Evolutionary conservation across 306 rosid species (phyloP).

Genomic region (Ziziphus jujuba): DNA sequence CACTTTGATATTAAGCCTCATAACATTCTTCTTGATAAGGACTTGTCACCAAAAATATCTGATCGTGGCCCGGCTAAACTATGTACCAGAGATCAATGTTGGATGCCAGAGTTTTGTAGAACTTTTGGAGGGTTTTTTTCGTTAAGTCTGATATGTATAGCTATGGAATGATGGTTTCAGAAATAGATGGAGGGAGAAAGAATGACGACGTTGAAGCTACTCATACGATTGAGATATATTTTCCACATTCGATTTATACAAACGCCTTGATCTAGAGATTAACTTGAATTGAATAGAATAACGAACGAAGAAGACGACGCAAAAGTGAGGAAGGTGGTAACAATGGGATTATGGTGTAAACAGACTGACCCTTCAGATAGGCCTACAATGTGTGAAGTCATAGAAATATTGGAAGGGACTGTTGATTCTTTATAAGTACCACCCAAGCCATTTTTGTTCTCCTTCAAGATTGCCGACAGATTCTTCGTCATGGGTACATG

Average conservation of each 20-base stretch:
- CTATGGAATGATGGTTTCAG: no score
- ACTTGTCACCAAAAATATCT: background rate
- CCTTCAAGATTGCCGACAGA: background rate
- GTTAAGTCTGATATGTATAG: no score
- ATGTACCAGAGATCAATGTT: no score
- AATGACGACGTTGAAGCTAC: no score
- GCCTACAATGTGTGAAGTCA: background rate
- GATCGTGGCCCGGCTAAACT: no score
- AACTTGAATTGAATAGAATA: background rate
- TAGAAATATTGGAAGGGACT: background rate
- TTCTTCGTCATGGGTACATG: background rate
- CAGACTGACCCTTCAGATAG: background rate
- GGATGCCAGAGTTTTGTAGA: no score
- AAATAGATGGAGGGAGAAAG: no score
- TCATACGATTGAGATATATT: no score
- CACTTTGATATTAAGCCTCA: slow-evolving; percentile 53
- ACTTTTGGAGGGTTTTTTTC: no score
- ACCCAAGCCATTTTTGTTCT: background rate
- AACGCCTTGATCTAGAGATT: background rate
- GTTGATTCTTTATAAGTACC: background rate
- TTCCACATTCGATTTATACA: no score
- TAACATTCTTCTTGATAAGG: slow-evolving; percentile 23
- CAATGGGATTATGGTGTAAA: background rate
- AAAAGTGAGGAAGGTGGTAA: background rate
- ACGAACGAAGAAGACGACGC: background rate